Percentiles rank a stretch among this genome's conserved stretches.
phyloP scores from a whole-genome alignment of 2,329 filamentous ascomycete species.

The Ophiostoma himal-ulmi region DNA sequence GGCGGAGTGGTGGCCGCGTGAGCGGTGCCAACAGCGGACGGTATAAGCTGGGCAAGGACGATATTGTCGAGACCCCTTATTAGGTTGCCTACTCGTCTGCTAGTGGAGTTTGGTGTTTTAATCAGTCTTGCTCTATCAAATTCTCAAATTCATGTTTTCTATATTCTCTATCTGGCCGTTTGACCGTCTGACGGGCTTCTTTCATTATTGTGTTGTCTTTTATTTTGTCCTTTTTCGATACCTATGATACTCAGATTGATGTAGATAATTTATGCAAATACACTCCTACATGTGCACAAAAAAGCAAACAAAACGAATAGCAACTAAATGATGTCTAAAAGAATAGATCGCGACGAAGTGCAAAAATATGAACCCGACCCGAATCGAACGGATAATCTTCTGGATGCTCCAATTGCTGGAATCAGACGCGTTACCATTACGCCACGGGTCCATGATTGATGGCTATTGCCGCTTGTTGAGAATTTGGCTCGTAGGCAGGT shows the following conservation, averaged over 20 bases:
- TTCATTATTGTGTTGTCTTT: neutral
- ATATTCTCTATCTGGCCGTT: neutral
- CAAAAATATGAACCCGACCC: slow-evolving; percentile 14
- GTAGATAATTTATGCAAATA: neutral
- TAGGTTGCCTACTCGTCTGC: slow-evolving; percentile 29
- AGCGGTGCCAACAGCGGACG: slow-evolving; percentile 51
- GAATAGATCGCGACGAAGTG: neutral
- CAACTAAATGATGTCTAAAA: neutral
- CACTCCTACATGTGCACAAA: neutral
- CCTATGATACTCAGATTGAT: slow-evolving; percentile 5
- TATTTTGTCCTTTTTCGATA: neutral
- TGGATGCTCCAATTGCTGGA: slow-evolving; percentile 14
- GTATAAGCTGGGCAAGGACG: slow-evolving; percentile 71
- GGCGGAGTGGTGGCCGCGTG: slow-evolving; percentile 48
- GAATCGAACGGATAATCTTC: slow-evolving; percentile 18
- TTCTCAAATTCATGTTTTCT: neutral
- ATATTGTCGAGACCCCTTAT: slow-evolving; percentile 71
- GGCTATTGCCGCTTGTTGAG: neutral
- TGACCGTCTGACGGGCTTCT: neutral
- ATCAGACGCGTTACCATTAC: slow-evolving; percentile 18
- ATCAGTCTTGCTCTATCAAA: neutral
- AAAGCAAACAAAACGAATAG: neutral
- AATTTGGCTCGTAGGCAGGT: neutral
- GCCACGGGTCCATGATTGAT: slow-evolving; percentile 12
- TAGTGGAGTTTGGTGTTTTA: slow-evolving; percentile 1